Base-by-base conservation (phyloP, 495 filamentous ascomycete genomes). In the Cudoniella acicularis region DNA sequence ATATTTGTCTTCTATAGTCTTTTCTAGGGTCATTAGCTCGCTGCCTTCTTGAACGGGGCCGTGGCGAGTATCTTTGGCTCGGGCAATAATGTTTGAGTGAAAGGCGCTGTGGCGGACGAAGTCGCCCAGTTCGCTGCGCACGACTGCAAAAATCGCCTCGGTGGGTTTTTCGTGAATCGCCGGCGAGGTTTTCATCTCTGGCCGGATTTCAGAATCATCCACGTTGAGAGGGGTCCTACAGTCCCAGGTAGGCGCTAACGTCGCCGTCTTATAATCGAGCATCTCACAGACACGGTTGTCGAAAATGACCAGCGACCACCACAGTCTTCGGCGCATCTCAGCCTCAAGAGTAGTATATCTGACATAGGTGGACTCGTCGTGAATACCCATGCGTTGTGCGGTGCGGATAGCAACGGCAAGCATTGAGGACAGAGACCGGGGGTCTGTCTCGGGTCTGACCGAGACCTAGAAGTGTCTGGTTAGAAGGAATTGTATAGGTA, bases 241-340 rank as follows among this genome's bases (percentile, higher is more conserved):
- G 54, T 82, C 74, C 80, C 82, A 86, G 25, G 72, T 79, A 0
- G 81, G 83, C 59, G 64, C 59, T 11, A 83, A 62, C 8, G 76
- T 74, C 66, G 73, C 78, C 48, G 84, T 78, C 47, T 81, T 81
- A 20, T 84, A 81, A 24, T 86, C 86, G 45, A 85, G 80, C 47
- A 87, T 76, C 57, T 87, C 78, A 45, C 73, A 70, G 0, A 78
- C 72, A 21, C 77, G 71, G n/a, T 69, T 69, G 52, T 89, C 86
- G 2, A 87, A 71, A 9, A 77, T 68, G 50, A 76, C 71, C 1
- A 87, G 69, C 51, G 84, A 80, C 79, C 80, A 86, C 79, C 84
- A 88, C 2, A 87, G 68, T 21, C 84, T 73, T 49, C 83, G 70
- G 2, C 84, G 73, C 70, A 83, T 75, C 65, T 89, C 82, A 1